Evolutionary conservation across 1,139 yeast genomes (phyloP).

Genomic region (Saccharomyces hybrid): DNA sequence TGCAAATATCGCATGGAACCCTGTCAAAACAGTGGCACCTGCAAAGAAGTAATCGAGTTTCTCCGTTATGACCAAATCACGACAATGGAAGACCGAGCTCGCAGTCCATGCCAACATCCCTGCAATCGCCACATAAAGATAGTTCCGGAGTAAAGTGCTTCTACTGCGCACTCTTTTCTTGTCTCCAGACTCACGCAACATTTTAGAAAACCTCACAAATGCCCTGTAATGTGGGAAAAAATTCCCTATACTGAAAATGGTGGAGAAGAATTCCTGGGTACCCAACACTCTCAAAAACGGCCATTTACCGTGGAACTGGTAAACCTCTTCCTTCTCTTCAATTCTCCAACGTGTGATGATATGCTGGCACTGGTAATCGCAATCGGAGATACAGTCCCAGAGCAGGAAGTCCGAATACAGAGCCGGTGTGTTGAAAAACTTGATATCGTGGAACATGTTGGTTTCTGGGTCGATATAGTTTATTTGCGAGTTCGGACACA

Average conservation of each 20-base stretch:
- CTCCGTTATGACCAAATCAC: conserved; percentile 77
- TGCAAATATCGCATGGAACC: conserved; percentile 59
- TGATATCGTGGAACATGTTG: conserved; percentile 31
- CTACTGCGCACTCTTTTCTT: conserved; percentile 6
- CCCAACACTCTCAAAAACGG: conserved; percentile 73
- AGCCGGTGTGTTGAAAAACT: conserved; percentile 27
- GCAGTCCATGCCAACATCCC: conserved; percentile 87
- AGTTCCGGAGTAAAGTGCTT: conserved; percentile 20
- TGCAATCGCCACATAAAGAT: conserved; percentile 37
- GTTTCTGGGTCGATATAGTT: conserved; percentile 14
- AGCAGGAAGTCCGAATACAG: conserved; percentile 39
- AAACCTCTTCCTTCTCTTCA: conserved; percentile 42
- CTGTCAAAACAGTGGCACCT: conserved; percentile 75
- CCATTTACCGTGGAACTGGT: conserved; percentile 97
- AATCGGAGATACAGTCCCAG: conserved; percentile 79
- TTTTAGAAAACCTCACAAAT: conserved; percentile 34
- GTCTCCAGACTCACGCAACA: conserved; percentile 14
- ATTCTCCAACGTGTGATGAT: conserved; percentile 52
- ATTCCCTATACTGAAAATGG: conserved; percentile 72
- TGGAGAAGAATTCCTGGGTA: conserved; percentile 78
- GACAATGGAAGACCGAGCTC: conserved; percentile 78
- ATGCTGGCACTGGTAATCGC: conserved; percentile 90
- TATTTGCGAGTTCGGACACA: conserved; percentile 32
- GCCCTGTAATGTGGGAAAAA: conserved; percentile 69
- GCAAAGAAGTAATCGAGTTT: conserved; percentile 88